Base-by-base conservation (phyloP, 2,329 filamentous ascomycete species). In the Penicillium sp. region DNA sequence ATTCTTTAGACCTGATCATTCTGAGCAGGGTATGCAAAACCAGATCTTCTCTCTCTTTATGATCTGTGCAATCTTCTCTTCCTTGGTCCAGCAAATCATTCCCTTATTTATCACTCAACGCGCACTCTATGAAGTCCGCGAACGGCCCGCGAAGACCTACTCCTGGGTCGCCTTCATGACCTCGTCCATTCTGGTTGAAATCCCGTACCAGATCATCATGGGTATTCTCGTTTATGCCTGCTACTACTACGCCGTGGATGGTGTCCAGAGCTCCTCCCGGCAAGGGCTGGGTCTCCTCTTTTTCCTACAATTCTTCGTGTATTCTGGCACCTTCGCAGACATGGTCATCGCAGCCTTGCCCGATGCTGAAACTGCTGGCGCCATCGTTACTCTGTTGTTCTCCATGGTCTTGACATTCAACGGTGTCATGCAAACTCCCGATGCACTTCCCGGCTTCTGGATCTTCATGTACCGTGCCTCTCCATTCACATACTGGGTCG, bases 11-110 rank as follows among this genome's bases (percentile, higher is more conserved):
- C 87, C 89, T 1, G 84, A 86, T 40, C 88, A 90, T 76, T 87
- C 86, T 6, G 84, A 88, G 45, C 90, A 92, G 74, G 92, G 91
- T 61, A 81, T 95, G 22, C 90, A 93, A 78, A 93, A 93, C 76
- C 89, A 93, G 71, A 90, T 93, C 84, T 95, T 93, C 72, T 85
- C 87, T 69, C 88, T 96, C 67, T 96, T 95, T 84, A 89, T 93
- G 82, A 78, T 93, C 46, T 81, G 89, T 30, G 92, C 88, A 37
- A 86, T 95, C 70, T 94, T 95, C 65, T 67, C 69, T 7, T 68
- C 71, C 0, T 51, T 77, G 7, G 67, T 73, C 26, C 71, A 76
- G 53, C 74, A 84, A 53, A 62, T 61, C 22, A 93, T 95, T 88
- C 92, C 92, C 1, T 87, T 92, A 65, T 96, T 96, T 69, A 88